These are phyloP conservation scores for Tephrocybe sp. DNA, from an alignment of 768 basidiomycete species.

Conservation along the genomic window DNA sequence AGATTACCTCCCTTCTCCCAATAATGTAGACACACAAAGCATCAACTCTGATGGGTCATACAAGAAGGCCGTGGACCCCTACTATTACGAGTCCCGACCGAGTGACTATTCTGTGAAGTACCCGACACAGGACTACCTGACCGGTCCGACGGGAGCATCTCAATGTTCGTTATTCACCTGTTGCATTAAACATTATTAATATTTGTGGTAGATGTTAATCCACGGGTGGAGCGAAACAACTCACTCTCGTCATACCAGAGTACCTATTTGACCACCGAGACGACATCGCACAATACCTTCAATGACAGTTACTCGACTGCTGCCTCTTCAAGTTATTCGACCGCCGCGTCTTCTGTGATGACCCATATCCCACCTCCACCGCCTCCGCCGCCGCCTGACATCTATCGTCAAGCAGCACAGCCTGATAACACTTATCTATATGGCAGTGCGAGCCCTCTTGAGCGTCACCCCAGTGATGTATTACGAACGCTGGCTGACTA, in stretches of 20 bases:
- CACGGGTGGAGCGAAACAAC: conserved; percentile 14
- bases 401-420: conserved; percentile 3
- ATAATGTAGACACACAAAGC: conserved; percentile 9
- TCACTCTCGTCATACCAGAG: conserved; percentile 12
- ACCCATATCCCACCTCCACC: conserved; percentile 5
- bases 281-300: conserved; percentile 4
- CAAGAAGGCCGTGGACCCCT: conserved; percentile 17
- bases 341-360: conserved; percentile 5
- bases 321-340: conserved; percentile 8
- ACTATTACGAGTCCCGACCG: conserved; percentile 13
- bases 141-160: neutral
- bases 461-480: conserved; percentile 37
- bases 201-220: no score
- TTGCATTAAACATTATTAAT: no score
- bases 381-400: conserved; percentile 1
- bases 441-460: conserved; percentile 12
- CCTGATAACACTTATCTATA: conserved; percentile 10
- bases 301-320: conserved; percentile 6
- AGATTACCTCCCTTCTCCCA: conserved; percentile 4
- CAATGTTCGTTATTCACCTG: conserved; percentile 19
- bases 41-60: conserved; percentile 16
- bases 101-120: conserved; percentile 11
- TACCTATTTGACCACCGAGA: conserved; percentile 13
- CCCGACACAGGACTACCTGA: conserved; percentile 6
- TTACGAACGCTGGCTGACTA: conserved; percentile 35